Percentiles rank a stretch among this genome's conserved stretches.
phyloP scores from a whole-genome alignment of 805 yeast genomes.

The Yarrowia yakushimensis region DNA sequence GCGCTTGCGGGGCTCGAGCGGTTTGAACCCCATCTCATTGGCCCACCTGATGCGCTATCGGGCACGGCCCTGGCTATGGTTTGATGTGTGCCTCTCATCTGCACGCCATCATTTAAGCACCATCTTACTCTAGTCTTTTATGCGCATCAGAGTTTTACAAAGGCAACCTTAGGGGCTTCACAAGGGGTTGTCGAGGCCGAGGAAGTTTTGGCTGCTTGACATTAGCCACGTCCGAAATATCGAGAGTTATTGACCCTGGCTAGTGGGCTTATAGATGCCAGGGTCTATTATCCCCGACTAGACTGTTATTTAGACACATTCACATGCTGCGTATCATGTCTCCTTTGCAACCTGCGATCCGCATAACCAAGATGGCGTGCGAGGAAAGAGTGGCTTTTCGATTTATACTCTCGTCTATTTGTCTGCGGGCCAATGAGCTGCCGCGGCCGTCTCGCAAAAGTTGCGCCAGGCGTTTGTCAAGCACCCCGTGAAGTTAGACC shows the following conservation, averaged over 20 bases:
- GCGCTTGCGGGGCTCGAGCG: neutral
- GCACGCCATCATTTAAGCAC: neutral
- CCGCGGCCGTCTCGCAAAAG: neutral
- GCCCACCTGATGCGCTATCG: neutral
- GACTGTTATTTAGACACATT: too few species aligned
- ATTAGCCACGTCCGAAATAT: neutral
- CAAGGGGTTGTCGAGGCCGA: neutral
- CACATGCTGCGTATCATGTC: too few species aligned
- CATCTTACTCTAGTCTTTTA: neutral
- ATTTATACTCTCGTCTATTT: neutral
- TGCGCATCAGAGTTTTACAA: neutral
- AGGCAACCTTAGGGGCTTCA: neutral
- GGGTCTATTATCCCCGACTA: too few species aligned
- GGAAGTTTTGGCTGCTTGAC: neutral
- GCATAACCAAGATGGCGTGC: neutral
- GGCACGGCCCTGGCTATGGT: slow-evolving; percentile 8
- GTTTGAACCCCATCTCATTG: neutral
- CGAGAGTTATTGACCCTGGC: neutral
- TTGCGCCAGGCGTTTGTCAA: neutral
- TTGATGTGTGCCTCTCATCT: neutral
- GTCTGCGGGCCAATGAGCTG: neutral
- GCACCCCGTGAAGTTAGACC: neutral
- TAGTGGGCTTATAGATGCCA: too few species aligned
- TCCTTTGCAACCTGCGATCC: too few species aligned
- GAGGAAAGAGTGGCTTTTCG: neutral